Evolutionary conservation across 2,329 filamentous ascomycete genomes (phyloP), one percentile per base, ranked within the genome.

Genomic region (Elsinoe ampelina): DNA sequence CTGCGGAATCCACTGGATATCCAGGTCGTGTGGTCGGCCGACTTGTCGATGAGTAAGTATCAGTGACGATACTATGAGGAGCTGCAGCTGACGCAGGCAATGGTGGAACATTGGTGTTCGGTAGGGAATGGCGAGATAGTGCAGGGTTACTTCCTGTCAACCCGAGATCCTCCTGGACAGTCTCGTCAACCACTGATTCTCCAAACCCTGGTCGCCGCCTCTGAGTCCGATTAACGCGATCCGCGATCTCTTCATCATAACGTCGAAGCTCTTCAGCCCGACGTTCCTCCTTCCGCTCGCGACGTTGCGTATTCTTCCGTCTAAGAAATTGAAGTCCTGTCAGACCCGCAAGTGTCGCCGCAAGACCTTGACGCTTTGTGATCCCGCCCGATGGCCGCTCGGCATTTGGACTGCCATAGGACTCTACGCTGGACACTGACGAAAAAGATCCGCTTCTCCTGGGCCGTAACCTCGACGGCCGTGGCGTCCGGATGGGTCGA

Each of bases 261-360:
- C 71, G 73, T 55, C 74, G 74, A 58, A 79, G 69, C 43, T 74
- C 74, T 52, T 78, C 80, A 4, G 87, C 79, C 19, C 82, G 80
- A 55, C 82, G 78, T 61, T 83, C 76, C 57, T 84, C 80, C 57
- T 68, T 82, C 68, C 62, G 80, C 72, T 67, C 85, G 77, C 66
- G 79, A 72, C 67, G 76, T 68, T 62, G 80, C 75, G 66, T 68
- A 58, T 71, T 72, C 61, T 72, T 74, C 55, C 76, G 71, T 60
- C 71, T 71, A 19, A 72, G 59, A 52, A 70, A 74, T 5, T 70
- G 72, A 5, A 67, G 60, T 1, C 71, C 63, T 19, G 72, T 72
- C 22, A 71, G 62, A 2, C 63, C 76, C 67, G 63, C 82, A 71
- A 68, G 83, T 77, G 62, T 72, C 45, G 75, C 67, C 38, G 72